Base-by-base conservation (phyloP, 1,284 basidiomycete species). In the Amylostereum areolatum region DNA sequence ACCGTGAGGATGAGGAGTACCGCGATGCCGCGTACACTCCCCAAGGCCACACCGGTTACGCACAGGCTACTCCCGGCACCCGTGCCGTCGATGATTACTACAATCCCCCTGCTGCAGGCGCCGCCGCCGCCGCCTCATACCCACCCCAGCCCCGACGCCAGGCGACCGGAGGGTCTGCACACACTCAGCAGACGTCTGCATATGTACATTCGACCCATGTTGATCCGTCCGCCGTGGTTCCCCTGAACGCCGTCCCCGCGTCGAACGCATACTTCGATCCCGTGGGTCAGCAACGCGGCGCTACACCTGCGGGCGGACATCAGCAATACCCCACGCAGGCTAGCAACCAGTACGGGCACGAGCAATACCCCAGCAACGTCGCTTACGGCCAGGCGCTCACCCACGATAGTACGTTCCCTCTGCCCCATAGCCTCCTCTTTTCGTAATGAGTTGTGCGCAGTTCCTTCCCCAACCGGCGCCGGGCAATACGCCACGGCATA, bases 51-150 rank as follows among this genome's bases (percentile, higher is more conserved):
- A 68, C 74, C 48, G 85, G 85, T 6, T 89, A 90, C 60, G 70
- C 77, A 1, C 82, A 78, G 53, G 84, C 74, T 25, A 65, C 80
- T 2, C 66, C 70, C 18, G 87, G 88, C 2, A 75, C 77, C 42
- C 77, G 85, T 36, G 78, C 87, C 4, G 73, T 89, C 4, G 87
- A 90, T 56, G 84, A 85, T 32, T 89, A 87, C 56, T 85, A 87
- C 59, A 72, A 72, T 45, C 57, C 68, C 9, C 18, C 18, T 18
- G 18, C 18, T 18, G 59, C 72, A 35, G 54, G 63, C 10, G 59
- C 66, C 12, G 51, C 66, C 3, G 75, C 76, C 59, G 71, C 71
- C 43, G 70, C 72, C 31, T 18, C 18, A 18, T 68, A 67, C 45
- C 74, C 74, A 42, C 68, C 70, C 10, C 63, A 59, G 45, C 64